phyloP scores from a whole-genome alignment of 495 filamentous ascomycete species.

The Penicillium verhagenii region DNA sequence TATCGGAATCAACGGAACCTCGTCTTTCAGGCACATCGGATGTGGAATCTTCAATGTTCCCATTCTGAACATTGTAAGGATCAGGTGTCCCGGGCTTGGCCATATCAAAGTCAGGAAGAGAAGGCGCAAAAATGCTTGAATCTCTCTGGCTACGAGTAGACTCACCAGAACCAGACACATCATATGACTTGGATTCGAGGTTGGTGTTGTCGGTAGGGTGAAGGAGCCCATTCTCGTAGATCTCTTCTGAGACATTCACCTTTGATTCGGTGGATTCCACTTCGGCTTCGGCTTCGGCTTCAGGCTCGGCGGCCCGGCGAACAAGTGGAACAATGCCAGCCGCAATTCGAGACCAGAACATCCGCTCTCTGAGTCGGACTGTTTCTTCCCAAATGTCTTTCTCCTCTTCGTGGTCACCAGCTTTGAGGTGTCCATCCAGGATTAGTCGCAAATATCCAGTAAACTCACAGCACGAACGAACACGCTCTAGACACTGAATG shows the following conservation, averaged over 20 bases:
- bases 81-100: slow-evolving; percentile 13
- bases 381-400: slow-evolving; percentile 92
- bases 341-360: slow-evolving; percentile 94
- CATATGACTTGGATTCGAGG: slow-evolving; percentile 6
- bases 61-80: background rate
- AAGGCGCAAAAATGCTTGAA: slow-evolving; percentile 4
- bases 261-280: background rate
- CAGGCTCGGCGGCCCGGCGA: slow-evolving; percentile 13
- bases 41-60: slow-evolving; percentile 3
- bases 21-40: slow-evolving; percentile 7
- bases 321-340: slow-evolving; percentile 80
- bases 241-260: background rate
- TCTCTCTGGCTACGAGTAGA: background rate
- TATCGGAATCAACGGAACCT: slow-evolving; percentile 21
- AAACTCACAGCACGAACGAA: slow-evolving; percentile 88
- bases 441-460: slow-evolving; percentile 85
- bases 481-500: slow-evolving; percentile 76
- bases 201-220: slow-evolving; percentile 9
- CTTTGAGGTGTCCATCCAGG: slow-evolving; percentile 82
- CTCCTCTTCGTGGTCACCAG: slow-evolving; percentile 72
- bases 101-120: slow-evolving; percentile 3
- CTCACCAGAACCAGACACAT: background rate
- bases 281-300: slow-evolving; percentile 1
- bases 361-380: slow-evolving; percentile 80
- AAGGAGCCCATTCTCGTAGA: background rate